A percentile compares a stretch with the other conserved stretches of the same genome.
These are phyloP conservation scores for Typha latifolia DNA, from an alignment of 176 grass and related monocot genomes.

Conservation along the genomic window DNA sequence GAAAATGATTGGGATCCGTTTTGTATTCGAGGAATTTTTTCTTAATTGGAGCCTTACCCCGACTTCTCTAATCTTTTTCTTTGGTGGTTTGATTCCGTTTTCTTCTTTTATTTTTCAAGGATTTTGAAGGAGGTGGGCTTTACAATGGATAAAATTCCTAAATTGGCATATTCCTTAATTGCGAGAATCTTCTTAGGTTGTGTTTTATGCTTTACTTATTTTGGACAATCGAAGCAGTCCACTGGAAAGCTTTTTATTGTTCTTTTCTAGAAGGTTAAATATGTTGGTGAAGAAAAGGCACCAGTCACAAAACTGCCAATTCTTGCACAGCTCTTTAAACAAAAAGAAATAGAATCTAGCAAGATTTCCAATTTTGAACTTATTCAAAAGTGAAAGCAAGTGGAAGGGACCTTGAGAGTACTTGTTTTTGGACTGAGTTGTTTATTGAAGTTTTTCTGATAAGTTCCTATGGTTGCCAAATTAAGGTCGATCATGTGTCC, in stretches of 20 bases:
- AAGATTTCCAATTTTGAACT: neutral
- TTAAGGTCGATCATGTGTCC: slow-evolving; percentile 25
- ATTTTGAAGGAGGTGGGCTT: neutral
- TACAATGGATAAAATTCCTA: too few species aligned
- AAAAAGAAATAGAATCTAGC: too few species aligned
- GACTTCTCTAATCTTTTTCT: neutral
- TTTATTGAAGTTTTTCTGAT: neutral
- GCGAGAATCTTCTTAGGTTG: too few species aligned
- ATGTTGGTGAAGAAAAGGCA: too few species aligned
- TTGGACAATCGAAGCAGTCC: too few species aligned
- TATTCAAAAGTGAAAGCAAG: neutral
- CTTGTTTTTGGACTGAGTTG: neutral
- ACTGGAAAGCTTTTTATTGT: too few species aligned
- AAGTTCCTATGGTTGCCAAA: neutral
- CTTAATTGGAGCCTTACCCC: neutral
- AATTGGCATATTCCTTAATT: too few species aligned
- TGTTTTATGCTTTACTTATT: too few species aligned
- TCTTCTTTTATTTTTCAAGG: neutral
- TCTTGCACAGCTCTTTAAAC: too few species aligned
- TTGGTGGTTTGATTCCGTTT: neutral
- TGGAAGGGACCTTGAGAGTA: neutral
- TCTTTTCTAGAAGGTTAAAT: too few species aligned
- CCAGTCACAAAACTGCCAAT: too few species aligned
- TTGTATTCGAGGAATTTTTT: neutral
- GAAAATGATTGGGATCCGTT: too few species aligned